Base-by-base conservation (phyloP, 306 rosid species). In the Vigna angularis region DNA sequence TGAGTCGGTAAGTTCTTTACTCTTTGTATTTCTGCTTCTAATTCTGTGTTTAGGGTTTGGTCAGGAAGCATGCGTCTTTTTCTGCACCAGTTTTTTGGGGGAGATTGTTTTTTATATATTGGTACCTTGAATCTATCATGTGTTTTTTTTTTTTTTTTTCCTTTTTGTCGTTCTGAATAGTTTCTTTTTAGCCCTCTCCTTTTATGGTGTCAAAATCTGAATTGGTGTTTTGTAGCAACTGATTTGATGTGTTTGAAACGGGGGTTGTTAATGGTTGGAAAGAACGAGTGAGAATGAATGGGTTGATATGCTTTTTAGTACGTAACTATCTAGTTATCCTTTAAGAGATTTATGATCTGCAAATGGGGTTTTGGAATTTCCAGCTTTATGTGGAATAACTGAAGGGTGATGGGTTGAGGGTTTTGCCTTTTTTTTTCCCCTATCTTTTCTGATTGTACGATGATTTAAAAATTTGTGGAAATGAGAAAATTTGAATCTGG, bases 1-100 rank as follows among this genome's bases (percentile, higher is more conserved):
- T 83, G 78, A 80, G 72, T 80, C 83, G 70, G 91, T 88, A 51
- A 81, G 74, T 88, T 79, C 74, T 51, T 18, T 10, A 50, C 72
- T 65, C 56, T 51, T 16, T 79, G 38, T 32, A 57, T 80, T 80
- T 56, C 28, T 28, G 32, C n/a, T 72, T 15, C 49, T 76, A 22
- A 55, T 74, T 84, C 26, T 24, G 14, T 79, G 58, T 78, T 40
- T 74, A 52, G 85, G 82, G 78, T 85, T 85, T 55, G 22, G 10
- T 74, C 4, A 14, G 42, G 50, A 71, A 49, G 28, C 38, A 9
- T 51, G 68, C 49, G 16, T 59, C 68, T 15, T 50, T 53, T 5
- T 65, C 48, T 51, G 24, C 14, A 7, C 8, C 42, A 1, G 20
- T 66, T 14, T 36, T 17, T 38, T 17, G 56, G 9, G 3, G 38